Base-by-base conservation (phyloP, 495 filamentous ascomycete species). In the Tuber borchii region DNA sequence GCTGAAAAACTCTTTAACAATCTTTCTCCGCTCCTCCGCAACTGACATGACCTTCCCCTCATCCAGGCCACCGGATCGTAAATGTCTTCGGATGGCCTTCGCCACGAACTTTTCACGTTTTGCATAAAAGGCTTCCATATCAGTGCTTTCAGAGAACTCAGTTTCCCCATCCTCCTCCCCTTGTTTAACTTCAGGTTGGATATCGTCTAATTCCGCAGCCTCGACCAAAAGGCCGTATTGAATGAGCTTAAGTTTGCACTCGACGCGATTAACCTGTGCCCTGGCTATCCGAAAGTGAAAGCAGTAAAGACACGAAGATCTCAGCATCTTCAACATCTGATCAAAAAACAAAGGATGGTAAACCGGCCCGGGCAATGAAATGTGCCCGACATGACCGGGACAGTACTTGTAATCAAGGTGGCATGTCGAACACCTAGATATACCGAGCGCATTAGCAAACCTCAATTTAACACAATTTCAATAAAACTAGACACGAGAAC, bases 331-430 rank as follows among this genome's bases (percentile, higher is more conserved):
- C 72, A 94, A 88, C 72, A 92, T 86, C 84, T 97, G 95, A 83
- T 96, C 93, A 87, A 99, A 91, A 84, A 97, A 97, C 0, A 93
- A 91, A 39, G 93, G 91, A 85, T 97, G 95, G 83, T 97, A 99
- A 71, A 97, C 90, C 68, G 91, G 92, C 17, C 94, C 90, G 5
- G 96, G 94, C 40, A 99, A 89, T 78, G 97, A 93, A 83, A 99
- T 96, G 83, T 98, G 95, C 71, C 96, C 96, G 45, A 90, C 88
- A 86, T 99, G 96, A 75, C 96, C 96, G 16, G 95, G 93, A 84
- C 95, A 99, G 72, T 89, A 89, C 77, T 88, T 88, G 77, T 88
- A 89, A 78, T 89, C 89, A 79, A 94, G 87, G 78, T 93, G 91
- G 83, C 94, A 97, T 85, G 94, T 97, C 81, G 92, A 89, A 85